Base-by-base conservation (phyloP, 441 rosid species). In the Croton laevigatus region DNA sequence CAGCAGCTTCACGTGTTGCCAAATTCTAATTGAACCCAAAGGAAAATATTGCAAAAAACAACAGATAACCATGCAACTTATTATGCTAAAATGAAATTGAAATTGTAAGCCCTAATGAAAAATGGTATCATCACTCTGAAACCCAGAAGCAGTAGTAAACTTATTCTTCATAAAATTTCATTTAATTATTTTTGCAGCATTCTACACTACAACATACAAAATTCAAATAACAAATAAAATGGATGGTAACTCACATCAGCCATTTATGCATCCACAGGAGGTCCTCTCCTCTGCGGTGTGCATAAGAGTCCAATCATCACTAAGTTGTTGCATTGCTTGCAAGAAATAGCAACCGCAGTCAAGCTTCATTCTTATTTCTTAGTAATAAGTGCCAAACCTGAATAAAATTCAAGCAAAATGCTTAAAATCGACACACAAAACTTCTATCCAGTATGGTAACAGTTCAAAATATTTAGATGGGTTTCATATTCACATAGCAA, bases 231-330 rank as follows among this genome's bases (percentile, higher is more conserved):
- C 8, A 51, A 52, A 70, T 12, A 70, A n/a, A n/a, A n/a, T n/a
- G n/a, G n/a, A n/a, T 14, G 14, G 58, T 34, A 54, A 81, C 91
- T 84, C 75, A 93, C 99, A 54, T 90, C 89, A 55, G 86, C 81
- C 87, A 90, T 88, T 97, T 98, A 93, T 62, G 78, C 71, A 61
- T 88, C 97, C 19, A 93, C 81, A 51, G 87, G 70, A 69, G 96
- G 97, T n/a, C n/a, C n/a, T n/a, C 65, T 91, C 99, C 85, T 91
- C 99, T 71, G 90, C 95, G 44, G 89, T 81, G 34, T 97, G 95
- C 98, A 95, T 95, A 19, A 95, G 89, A 54, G 77, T 82, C 99
- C 99, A 93, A 27, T 88, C 84, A 59, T 84, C 81, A 65, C 90
- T 91, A 68, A 95, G 99, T 78, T 95, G 73, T 66, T 93, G 84